These are phyloP conservation scores for Cucurbita maxima DNA, from an alignment of 306 rosid genomes.

Conservation along the genomic window DNA sequence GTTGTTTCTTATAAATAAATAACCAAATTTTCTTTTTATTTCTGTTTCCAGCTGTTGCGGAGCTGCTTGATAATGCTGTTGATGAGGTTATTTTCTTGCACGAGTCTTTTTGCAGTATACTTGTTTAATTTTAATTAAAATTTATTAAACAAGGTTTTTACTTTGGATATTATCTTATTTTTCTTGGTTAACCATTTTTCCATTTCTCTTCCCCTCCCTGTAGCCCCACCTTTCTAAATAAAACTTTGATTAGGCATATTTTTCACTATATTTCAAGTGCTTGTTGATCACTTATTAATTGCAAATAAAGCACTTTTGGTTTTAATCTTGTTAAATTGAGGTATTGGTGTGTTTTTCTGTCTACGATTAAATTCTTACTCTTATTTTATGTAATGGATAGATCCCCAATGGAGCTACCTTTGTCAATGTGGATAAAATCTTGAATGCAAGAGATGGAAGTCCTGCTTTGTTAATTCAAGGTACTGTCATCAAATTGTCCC, in stretches of 20 bases:
- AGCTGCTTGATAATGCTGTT: constrained; percentile 82
- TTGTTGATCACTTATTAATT: background rate
- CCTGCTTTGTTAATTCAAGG: constrained; percentile 86
- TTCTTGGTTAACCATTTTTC: background rate
- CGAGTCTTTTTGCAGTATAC: background rate
- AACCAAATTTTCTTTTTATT: background rate
- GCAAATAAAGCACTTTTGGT: background rate
- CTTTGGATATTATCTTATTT: background rate
- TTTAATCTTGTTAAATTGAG: background rate
- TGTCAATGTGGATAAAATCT: constrained; percentile 67
- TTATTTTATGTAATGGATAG: constrained; percentile 34
- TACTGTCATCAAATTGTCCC: constrained; percentile 14
- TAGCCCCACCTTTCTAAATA: background rate
- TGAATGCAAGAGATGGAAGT: constrained; percentile 71
- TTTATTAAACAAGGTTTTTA: background rate
- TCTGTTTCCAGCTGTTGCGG: constrained; percentile 64
- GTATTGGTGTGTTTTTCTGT: background rate
- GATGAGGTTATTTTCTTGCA: constrained; percentile 59
- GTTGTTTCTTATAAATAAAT: background rate
- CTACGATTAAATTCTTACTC: constrained; percentile 16
- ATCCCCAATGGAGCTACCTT: constrained; percentile 88
- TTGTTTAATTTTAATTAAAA: background rate
- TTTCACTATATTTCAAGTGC: background rate
- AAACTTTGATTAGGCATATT: background rate
- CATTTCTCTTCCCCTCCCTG: background rate